Percentiles rank a stretch among this genome's conserved stretches.
phyloP scores from a whole-genome alignment of 495 filamentous ascomycete genomes.

The Hypoxylon lienhwacheense region DNA sequence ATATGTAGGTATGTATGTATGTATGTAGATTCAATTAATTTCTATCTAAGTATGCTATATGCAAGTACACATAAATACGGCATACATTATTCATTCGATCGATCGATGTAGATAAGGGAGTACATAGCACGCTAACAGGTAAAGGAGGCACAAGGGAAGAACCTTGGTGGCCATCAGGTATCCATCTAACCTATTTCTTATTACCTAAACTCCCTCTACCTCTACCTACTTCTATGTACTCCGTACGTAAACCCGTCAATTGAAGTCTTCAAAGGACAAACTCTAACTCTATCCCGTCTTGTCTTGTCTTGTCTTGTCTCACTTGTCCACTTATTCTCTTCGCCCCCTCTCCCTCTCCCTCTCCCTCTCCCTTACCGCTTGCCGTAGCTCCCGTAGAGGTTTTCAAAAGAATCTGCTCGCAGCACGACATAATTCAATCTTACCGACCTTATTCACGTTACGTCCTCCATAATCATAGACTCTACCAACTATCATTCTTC shows the following conservation, averaged over 20 bases:
- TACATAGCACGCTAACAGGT: neutral
- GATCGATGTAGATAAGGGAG: neutral
- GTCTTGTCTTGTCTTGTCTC: neutral
- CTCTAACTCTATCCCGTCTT: neutral
- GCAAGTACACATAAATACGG: no score
- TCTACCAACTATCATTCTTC: neutral
- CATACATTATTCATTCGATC: no score
- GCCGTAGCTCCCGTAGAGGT: no score
- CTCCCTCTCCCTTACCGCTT: no score
- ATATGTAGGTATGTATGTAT: neutral
- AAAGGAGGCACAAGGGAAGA: constrained; percentile 13
- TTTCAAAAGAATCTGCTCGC: neutral
- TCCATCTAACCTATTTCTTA: no score
- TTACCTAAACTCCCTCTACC: no score
- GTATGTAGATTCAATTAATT: no score
- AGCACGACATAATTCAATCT: neutral
- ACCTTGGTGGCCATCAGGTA: constrained; percentile 24
- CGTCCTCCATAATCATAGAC: no score
- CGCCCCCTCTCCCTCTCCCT: no score
- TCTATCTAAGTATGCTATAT: no score
- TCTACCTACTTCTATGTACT: no score
- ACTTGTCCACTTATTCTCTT: constrained; percentile 2
- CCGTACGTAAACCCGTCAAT: neutral
- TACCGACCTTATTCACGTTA: neutral
- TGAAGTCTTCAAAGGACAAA: constrained; percentile 13